Conservation (phyloP, 1,139 yeast genomes). For the Candida glucosophila region DNA sequence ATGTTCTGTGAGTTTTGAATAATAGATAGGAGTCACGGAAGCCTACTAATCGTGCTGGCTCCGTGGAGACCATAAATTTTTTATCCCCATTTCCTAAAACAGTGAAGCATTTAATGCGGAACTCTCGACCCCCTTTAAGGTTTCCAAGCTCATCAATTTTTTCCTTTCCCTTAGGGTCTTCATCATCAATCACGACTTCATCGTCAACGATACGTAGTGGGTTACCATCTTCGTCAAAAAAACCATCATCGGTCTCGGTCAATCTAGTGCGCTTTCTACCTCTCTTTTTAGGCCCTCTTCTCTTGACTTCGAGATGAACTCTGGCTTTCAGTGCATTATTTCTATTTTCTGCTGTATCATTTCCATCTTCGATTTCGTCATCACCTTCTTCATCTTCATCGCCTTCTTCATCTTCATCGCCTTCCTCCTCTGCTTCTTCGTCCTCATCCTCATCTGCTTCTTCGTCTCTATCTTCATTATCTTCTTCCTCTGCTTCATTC, state of each 20-base stretch:
- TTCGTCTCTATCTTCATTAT: conserved; percentile 7
- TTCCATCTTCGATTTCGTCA: conserved; percentile 17
- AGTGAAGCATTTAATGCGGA: conserved; percentile 74
- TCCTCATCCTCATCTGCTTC: conserved; percentile 9
- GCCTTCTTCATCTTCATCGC: conserved; percentile 12
- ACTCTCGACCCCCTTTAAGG: conserved; percentile 68
- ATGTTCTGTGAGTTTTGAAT: conserved; percentile 72
- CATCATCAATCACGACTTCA: conserved; percentile 67
- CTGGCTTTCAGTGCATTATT: conserved; percentile 13
- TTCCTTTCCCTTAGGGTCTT: conserved; percentile 70
- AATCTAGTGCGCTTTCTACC: conserved; percentile 40
- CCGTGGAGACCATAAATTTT: conserved; percentile 85
- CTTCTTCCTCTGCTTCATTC: conserved; percentile 8
- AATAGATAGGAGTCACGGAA: conserved; percentile 87
- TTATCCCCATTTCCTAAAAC: conserved; percentile 65
- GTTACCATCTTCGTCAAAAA: conserved; percentile 42
- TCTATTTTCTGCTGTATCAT: conserved; percentile 16
- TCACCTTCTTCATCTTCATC: conserved; percentile 12
- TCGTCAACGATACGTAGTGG: conserved; percentile 57
- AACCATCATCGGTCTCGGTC: conserved; percentile 28
- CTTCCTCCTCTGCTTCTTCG: conserved; percentile 12
- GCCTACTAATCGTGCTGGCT: conserved; percentile 92
- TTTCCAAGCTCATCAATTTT: conserved; percentile 67
- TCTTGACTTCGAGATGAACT: conserved; percentile 7
- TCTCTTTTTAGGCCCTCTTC: conserved; percentile 28